Evolutionary conservation across 176 grass and related monocot species (phyloP).

Genomic region (Oropetium thomaeum): DNA sequence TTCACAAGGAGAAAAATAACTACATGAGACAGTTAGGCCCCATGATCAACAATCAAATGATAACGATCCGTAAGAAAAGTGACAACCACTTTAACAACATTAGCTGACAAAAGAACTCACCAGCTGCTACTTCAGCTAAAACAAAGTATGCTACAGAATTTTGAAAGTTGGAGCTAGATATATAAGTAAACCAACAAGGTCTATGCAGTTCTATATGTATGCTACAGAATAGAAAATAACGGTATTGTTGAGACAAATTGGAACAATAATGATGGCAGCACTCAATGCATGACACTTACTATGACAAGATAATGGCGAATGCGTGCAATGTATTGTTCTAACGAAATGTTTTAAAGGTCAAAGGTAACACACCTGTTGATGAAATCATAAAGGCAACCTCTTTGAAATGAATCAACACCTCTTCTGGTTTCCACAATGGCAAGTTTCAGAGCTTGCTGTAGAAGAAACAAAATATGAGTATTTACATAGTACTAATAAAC

Average conservation of each 20-base stretch:
- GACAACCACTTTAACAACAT: no score
- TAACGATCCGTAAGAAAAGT: no score
- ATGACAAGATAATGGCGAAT: neutral
- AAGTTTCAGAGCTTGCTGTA: constrained; percentile 77
- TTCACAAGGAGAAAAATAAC: no score
- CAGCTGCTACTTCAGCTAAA: no score
- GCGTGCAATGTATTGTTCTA: no score
- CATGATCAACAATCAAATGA: no score
- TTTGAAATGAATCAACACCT: constrained; percentile 89
- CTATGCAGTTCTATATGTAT: neutral
- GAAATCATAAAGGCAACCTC: no score
- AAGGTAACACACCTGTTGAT: constrained; percentile 75
- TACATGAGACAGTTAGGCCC: no score
- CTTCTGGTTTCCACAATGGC: constrained; percentile 97
- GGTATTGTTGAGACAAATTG: neutral
- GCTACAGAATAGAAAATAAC: neutral
- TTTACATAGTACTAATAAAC: no score
- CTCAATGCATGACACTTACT: constrained; percentile 2
- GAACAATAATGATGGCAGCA: neutral
- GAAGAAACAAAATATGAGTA: constrained; percentile 14
- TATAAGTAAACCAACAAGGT: no score
- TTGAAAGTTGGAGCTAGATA: no score
- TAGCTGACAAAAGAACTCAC: no score
- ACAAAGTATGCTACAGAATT: neutral
- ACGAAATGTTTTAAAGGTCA: neutral